Evolutionary conservation across 495 filamentous ascomycete species (phyloP).

Genomic region (Penicillium arizonense): DNA sequence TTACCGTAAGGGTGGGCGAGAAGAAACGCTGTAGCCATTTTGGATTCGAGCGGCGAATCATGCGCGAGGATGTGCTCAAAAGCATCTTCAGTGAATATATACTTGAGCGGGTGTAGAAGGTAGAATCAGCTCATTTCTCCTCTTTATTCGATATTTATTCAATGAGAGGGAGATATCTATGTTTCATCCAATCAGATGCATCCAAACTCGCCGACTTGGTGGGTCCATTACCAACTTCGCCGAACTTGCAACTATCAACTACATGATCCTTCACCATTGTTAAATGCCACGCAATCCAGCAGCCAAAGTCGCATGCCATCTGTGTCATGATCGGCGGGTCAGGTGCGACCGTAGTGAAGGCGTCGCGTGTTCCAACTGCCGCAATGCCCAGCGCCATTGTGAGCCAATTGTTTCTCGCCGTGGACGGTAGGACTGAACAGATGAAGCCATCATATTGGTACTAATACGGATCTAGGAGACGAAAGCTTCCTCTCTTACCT

Average conservation of each 20-base stretch:
- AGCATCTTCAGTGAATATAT: not conserved
- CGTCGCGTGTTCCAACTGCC: constrained; percentile 14
- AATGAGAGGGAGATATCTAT: not conserved
- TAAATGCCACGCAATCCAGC: constrained; percentile 6
- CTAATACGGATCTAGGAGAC: not conserved
- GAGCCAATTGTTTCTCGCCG: constrained; percentile 15
- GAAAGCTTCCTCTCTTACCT: constrained; percentile 2
- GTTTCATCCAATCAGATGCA: constrained; percentile 2
- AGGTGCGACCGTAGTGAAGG: constrained; percentile 16
- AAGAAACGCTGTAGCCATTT: constrained; percentile 1
- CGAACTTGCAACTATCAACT: constrained; percentile 2
- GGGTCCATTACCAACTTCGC: constrained; percentile 5
- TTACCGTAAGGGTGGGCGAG: not conserved
- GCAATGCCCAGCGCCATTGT: constrained; percentile 7
- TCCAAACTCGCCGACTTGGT: constrained; percentile 19
- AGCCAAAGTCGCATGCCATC: constrained; percentile 8
- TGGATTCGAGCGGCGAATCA: not conserved
- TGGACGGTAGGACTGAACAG: constrained; percentile 11
- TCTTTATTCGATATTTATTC: not conserved
- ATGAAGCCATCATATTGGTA: not conserved
- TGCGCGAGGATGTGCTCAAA: not conserved
- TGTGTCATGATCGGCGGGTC: constrained; percentile 15
- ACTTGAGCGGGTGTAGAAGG: not conserved
- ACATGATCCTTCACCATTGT: not conserved
- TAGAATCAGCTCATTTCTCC: not conserved